Evolutionary conservation across 805 yeast genomes (phyloP), one percentile per base, ranked within the genome.

Genomic region (Ogataea thermomethanolica): DNA sequence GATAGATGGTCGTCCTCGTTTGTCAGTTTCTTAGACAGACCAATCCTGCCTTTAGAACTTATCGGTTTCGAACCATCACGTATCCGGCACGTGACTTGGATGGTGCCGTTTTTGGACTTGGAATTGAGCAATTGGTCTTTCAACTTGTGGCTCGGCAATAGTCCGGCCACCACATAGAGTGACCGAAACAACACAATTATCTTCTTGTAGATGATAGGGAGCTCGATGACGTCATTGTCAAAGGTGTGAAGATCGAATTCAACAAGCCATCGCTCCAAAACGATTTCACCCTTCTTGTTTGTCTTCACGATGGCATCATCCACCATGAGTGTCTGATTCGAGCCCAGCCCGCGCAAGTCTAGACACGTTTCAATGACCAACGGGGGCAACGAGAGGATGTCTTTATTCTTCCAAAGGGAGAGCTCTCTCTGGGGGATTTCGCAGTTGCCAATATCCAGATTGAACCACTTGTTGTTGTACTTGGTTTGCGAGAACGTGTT

Each of bases 181-280:
- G 84, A 78, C 32, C 97, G 77, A 50, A 93, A 79, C 23, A 84
- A 64, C 0, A 89, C 66, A 17, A 86, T 76, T 23, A 90, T 75
- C 50, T 82, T 84, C 52, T 85, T 87, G 64, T 85, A 84, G 7
- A 85, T 74, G 30, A 72, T 62, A 1, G 89, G 84, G 11, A 84
- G 68, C 38, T 85, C 93, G 15, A 69, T 70, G 3, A 63, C 44
- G 6, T 62, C 58, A 15, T 46, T 53, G 31, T 59, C 66, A 57
- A 56, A 67, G 20, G 58, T 60, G 29, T 64, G 66, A 12, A 75
- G 62, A 53, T 84, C 90, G 45, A 90, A 75, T 59, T 90, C 96
- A 25, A 93, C 65, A 17, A 88, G 69, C 99, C 99, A 93, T 44
- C 99, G 73, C 56, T 93, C 99, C 42, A 93, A 65, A 2, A 93